Evolutionary conservation across 192 early-diverging fungal species (phyloP), one percentile per base, ranked within the genome.

Genomic region (Coemansia sp.): DNA sequence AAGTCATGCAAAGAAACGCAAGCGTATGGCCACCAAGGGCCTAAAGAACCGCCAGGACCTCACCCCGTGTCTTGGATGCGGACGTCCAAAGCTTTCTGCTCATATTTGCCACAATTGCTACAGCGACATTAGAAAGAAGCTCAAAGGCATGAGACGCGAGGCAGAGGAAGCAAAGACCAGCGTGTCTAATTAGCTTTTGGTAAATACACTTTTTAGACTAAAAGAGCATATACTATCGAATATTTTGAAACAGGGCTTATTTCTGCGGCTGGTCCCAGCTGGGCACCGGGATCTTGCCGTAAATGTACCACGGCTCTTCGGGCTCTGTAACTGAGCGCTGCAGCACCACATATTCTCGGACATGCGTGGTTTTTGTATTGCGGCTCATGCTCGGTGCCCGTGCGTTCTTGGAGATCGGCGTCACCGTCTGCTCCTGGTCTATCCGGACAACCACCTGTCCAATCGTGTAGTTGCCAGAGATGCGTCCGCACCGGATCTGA

Each of bases 1-100:
- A 0, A 94, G 93, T 22, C 94, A 96, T 65, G 83, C 89, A 35
- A 94, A 92, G 71, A 94, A 94, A 81, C 88, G 91, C 69, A 92
- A 89, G 88, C 84, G 91, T 62, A 85, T 87, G 56, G 82, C 88
- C 11, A 90, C 86, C 70, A 92, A 92, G 67, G 88, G 88, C 54
- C 70, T 92, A 48, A 86, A 87, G 83, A 86, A 83, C 63, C 80
- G 86, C 25, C 70, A 86, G 23, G 88, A 93, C 66, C 85, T 92
- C 27, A 70, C 81, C 5, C 75, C 84, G 32, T 96, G 94, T 67
- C 87, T 86, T 22, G 87, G 85, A 56, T 96, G 94, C 62, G 92
- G 92, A 5, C 73, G 83, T 23, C 75, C 85, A 22, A 88, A 90
- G 62, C 74, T 93, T 15, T 62, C 85, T 62, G 90, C 93, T 41